Conservation (phyloP, 179 eudicot genomes). For the Silene coronaria region DNA sequence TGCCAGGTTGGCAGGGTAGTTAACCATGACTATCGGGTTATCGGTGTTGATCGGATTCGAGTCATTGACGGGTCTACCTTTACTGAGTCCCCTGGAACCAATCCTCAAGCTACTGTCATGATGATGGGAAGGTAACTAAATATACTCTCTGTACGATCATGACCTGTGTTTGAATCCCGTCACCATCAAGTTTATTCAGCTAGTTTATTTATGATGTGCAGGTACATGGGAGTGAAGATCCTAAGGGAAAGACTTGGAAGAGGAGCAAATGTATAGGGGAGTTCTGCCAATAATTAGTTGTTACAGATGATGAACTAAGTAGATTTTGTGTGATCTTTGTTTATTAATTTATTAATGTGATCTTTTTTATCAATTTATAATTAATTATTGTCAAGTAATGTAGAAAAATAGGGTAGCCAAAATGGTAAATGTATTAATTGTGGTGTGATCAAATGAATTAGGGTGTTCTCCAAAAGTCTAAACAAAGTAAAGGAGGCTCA, state of each 20-base stretch:
- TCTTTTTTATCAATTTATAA: slow-evolving; percentile 3
- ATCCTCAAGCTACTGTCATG: slow-evolving; percentile 97
- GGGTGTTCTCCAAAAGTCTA: neutral
- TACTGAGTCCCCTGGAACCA: slow-evolving; percentile 77
- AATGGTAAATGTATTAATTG: slow-evolving; percentile 19
- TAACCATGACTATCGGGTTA: slow-evolving; percentile 44
- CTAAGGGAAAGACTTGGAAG: slow-evolving; percentile 66
- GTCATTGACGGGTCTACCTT: slow-evolving; percentile 86
- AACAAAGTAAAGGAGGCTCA: neutral
- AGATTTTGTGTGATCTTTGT: slow-evolving; percentile 10
- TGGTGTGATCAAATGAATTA: slow-evolving; percentile 6
- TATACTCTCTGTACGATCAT: too few species aligned
- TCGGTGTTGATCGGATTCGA: slow-evolving; percentile 61
- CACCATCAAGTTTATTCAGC: neutral
- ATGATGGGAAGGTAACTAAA: slow-evolving; percentile 87
- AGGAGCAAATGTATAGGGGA: slow-evolving; percentile 45
- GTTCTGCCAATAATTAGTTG: slow-evolving; percentile 3
- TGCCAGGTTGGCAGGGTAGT: slow-evolving; percentile 87
- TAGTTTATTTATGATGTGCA: slow-evolving; percentile 24
- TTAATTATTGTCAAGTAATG: slow-evolving; percentile 37
- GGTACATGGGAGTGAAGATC: slow-evolving; percentile 99
- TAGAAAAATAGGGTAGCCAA: slow-evolving; percentile 38
- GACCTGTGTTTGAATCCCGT: too few species aligned
- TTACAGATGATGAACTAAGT: slow-evolving; percentile 2
- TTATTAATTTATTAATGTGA: slow-evolving; percentile 6